Conservation (phyloP, 768 basidiomycete species). For the Dentipellis fragilis region DNA sequence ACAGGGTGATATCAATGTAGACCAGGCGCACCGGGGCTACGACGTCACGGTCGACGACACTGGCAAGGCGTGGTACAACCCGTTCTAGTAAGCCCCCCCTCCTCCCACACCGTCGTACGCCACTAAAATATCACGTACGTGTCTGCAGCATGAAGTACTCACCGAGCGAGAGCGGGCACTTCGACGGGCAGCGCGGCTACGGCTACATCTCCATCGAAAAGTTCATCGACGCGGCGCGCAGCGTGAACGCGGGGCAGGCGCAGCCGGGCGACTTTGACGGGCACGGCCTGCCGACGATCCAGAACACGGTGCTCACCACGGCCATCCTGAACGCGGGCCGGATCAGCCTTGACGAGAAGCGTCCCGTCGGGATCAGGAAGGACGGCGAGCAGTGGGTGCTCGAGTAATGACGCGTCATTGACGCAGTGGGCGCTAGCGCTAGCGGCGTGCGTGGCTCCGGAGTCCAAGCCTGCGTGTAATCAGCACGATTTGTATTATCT, state of each 20-base stretch:
- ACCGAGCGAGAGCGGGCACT: slow-evolving; percentile 83
- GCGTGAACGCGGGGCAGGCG: slow-evolving; percentile 61
- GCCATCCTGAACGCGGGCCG: slow-evolving; percentile 88
- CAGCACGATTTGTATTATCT: neutral
- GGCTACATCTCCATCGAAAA: slow-evolving; percentile 89
- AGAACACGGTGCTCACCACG: slow-evolving; percentile 79
- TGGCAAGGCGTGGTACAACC: slow-evolving; percentile 82
- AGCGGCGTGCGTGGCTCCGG: too few relatives aligned
- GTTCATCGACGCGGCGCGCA: slow-evolving; percentile 76
- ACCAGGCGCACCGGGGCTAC: slow-evolving; percentile 93
- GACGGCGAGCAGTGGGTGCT: slow-evolving; percentile 56
- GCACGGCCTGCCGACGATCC: slow-evolving; percentile 79
- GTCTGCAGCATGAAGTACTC: slow-evolving; percentile 82
- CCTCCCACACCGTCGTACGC: neutral
- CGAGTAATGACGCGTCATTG: slow-evolving; percentile 30
- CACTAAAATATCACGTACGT: neutral
- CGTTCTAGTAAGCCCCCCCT: slow-evolving; percentile 64
- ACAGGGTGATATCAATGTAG: slow-evolving; percentile 84
- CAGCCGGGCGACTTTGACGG: slow-evolving; percentile 67
- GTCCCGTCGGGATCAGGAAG: slow-evolving; percentile 71
- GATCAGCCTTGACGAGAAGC: slow-evolving; percentile 82
- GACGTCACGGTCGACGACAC: slow-evolving; percentile 79
- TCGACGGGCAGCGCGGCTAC: slow-evolving; percentile 91
- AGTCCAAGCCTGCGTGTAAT: neutral
- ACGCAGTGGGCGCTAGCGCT: neutral